Evolutionary conservation across 1,139 yeast species (phyloP), one percentile per base, ranked within the genome.

Genomic region (Pichia norvegensis): DNA sequence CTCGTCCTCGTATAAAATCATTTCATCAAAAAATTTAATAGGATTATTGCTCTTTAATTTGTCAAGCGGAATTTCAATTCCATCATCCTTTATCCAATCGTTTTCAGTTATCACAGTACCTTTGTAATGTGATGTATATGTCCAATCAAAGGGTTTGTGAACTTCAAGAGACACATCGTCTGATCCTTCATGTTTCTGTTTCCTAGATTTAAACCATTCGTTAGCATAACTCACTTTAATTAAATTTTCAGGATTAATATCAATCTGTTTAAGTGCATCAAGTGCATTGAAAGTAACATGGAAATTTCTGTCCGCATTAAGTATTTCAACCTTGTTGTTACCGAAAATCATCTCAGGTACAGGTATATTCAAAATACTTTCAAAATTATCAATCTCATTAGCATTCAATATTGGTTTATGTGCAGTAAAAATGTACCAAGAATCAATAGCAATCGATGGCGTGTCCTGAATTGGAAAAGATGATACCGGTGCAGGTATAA

Each of bases 341-440:
- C 97, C 97, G 67, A 92, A 92, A 16, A 92, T 88, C 98, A 92
- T 92, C 61, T 92, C 99, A 0, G 99, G 99, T 44, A 92, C 67
- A 0, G 97, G 95, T 54, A 92, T 78, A 25, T 21, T 41, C 48
- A 83, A 73, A 46, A 74, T 63, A 7, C 73, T 77, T 49, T 79
- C 83, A 55, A 83, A 73, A 11, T 67, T 67, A 50, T 88, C 97
- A 48, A 92, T 74, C 60, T 88, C 96, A 3, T 67, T 69, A 1
- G 92, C 72, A 53, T 76, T 81, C 49, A 87, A 67, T 40, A 92
- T 92, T 0, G 98, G 95, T 46, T 76, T 76, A 60, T 87, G 80
- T 41, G 72, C 68, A 0, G 95, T 82, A 52, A 72, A 75, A 10
- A 92, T 76, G 48, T 80, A 78, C 23, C 22, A 35, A 11, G 37